phyloP scores from a whole-genome alignment of 164 flowering plant genomes.

The Vitis labrusca region DNA sequence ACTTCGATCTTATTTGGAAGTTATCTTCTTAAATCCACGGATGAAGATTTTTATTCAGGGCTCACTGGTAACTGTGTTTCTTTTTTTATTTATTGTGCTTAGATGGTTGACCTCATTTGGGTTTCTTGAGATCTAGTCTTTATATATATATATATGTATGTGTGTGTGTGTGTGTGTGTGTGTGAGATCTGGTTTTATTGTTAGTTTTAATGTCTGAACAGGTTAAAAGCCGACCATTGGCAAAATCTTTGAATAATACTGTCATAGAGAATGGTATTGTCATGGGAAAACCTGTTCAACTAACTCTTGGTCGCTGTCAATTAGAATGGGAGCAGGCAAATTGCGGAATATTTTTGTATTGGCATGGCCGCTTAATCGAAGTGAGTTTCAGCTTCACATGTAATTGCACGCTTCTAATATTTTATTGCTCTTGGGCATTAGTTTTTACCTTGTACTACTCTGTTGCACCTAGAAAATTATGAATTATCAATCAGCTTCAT shows the following conservation, averaged over 20 bases:
- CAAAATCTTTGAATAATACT: conserved; percentile 47
- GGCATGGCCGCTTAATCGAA: conserved; percentile 78
- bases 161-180: background rate
- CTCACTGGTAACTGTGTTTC: conserved; percentile 40
- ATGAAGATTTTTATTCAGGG: conserved; percentile 66
- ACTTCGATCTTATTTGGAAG: conserved; percentile 54
- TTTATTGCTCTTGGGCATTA: background rate
- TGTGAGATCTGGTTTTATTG: background rate
- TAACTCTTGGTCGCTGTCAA: conserved; percentile 54
- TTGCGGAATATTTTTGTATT: conserved; percentile 63
- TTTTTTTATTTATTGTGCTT: background rate
- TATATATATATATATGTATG: too few species aligned
- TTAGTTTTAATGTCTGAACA: conserved; percentile 9
- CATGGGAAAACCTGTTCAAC: conserved; percentile 40
- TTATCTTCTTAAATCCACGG: conserved; percentile 58
- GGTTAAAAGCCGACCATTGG: conserved; percentile 64
- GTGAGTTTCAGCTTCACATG: conserved; percentile 22
- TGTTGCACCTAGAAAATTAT: too few species aligned
- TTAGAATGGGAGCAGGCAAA: conserved; percentile 53
- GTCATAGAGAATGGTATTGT: conserved; percentile 26
- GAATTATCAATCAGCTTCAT: background rate
- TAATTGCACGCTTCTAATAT: background rate
- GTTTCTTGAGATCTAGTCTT: too few species aligned
- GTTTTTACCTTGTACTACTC: too few species aligned
- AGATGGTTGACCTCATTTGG: background rate